Percentiles rank a stretch among this genome's conserved stretches.
These are phyloP conservation scores for Saccharomyces paradoxus DNA, from an alignment of 805 yeast genomes.

Conservation along the genomic window DNA sequence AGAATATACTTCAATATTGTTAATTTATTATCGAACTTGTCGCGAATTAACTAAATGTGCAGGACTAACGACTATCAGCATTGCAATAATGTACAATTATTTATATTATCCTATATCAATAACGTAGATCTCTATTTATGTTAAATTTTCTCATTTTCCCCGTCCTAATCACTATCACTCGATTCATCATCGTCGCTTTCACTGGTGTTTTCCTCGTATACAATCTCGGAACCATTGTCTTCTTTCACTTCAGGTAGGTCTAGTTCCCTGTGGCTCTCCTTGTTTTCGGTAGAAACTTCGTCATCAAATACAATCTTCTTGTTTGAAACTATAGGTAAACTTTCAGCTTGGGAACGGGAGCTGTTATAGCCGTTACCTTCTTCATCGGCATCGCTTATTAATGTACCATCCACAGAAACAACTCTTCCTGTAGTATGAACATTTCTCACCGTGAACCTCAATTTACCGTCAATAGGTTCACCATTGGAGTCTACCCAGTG, in stretches of 20 bases:
- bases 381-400: conserved; percentile 32
- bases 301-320: conserved; percentile 46
- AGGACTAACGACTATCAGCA: background rate
- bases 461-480: conserved; percentile 70
- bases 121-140: background rate
- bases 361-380: conserved; percentile 7
- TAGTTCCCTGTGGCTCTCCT: conserved; percentile 31
- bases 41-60: background rate
- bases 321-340: conserved; percentile 44
- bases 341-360: conserved; percentile 40
- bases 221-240: conserved; percentile 29
- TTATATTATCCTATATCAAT: background rate
- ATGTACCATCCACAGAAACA: conserved; percentile 82
- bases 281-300: conserved; percentile 31
- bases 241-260: conserved; percentile 28
- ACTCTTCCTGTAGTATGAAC: conserved; percentile 72
- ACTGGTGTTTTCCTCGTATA: conserved; percentile 28
- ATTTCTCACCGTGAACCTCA: conserved; percentile 64
- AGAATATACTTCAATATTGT: background rate
- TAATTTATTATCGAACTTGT: background rate
- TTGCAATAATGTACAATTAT: background rate
- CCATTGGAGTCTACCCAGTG: conserved; percentile 80
- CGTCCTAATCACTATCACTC: conserved; percentile 18
- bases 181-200: conserved; percentile 22
- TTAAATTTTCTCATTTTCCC: background rate